Evolutionary conservation across 2,329 filamentous ascomycete genomes (phyloP), one percentile per base, ranked within the genome.

Genomic region (Botryotinia narcissicola): DNA sequence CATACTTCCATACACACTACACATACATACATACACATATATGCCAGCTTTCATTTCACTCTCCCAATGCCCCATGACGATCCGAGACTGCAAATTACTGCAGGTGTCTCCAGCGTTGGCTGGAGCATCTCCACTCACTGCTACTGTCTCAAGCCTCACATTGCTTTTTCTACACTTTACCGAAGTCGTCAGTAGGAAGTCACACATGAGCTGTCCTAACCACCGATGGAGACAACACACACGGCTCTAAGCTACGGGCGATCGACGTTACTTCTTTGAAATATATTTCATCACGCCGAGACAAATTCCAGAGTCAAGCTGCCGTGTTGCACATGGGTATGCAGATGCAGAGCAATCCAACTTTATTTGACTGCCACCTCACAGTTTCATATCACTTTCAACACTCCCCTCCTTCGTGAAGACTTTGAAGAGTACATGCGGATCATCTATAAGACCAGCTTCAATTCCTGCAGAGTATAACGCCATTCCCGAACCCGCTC

Each of bases 241-340:
- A 79, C 61, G 71, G 75, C 74, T 75, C 75, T 75, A 77, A 77
- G 67, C 76, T 77, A 78, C 77, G 77, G 78, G 61, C 78, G 79
- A 79, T 80, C 77, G 78, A 80, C 78, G 77, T 79, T 79, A 79
- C 79, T 81, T 79, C 79, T 80, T 78, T 70, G 44, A 46, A 60
- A 62, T 57, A 72, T 60, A 76, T 73, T 77, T 74, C 80, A 81
- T 76, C 75, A 78, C 79, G 77, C 80, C 80, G 80, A 81, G 79
- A 80, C 79, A 78, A 57, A 73, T 78, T 75, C 73, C 78, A 75
- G 57, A 74, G 73, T 76, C 76, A 78, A 78, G 78, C 74, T 80
- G 77, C 79, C 77, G 78, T 79, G 76, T 78, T 81, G 78, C 79
- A 77, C 79, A 77, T 77, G 75, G 76, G 74, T 73, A 75, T 76